phyloP scores from a whole-genome alignment of 2,329 filamentous ascomycete genomes.

The Sclerotinia glacialis region DNA sequence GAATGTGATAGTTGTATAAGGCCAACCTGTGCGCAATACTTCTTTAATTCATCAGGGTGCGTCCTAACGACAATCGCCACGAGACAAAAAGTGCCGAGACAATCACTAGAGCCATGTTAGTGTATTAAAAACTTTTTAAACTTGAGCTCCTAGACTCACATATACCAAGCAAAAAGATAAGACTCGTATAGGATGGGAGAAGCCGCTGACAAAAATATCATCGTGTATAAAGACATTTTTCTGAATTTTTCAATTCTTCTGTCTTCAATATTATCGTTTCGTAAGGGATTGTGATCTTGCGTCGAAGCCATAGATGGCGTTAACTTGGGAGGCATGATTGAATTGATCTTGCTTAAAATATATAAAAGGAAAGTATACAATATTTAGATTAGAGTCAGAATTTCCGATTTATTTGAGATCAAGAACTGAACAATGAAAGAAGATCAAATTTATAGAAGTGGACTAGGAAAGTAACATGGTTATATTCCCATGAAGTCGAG shows the following conservation, averaged over 20 bases:
- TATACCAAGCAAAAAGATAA: slow-evolving; percentile 13
- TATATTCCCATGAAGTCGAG: not conserved
- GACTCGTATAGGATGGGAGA: slow-evolving; percentile 25
- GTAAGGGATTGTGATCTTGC: not conserved
- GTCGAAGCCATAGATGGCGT: not conserved
- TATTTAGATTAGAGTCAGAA: not conserved
- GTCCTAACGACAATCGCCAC: slow-evolving; percentile 15
- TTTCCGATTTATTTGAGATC: not conserved
- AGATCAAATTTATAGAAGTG: not conserved
- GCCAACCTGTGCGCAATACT: slow-evolving; percentile 13
- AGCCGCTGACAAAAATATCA: slow-evolving; percentile 23
- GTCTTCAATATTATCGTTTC: slow-evolving; percentile 6
- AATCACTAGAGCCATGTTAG: slow-evolving; percentile 5
- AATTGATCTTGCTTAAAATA: not conserved
- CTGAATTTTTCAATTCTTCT: not conserved
- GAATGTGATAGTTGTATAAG: not conserved
- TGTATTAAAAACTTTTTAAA: not conserved
- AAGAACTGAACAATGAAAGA: not conserved
- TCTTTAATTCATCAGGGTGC: slow-evolving; percentile 22
- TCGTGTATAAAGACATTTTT: slow-evolving; percentile 16
- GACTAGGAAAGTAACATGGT: not conserved
- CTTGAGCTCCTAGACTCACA: slow-evolving; percentile 17
- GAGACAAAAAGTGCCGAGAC: slow-evolving; percentile 16
- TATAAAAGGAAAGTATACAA: not conserved
- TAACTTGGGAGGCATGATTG: not conserved